Evolutionary conservation across 1,284 basidiomycete species (phyloP).

Genomic region (Ceraceosorus guamensis): DNA sequence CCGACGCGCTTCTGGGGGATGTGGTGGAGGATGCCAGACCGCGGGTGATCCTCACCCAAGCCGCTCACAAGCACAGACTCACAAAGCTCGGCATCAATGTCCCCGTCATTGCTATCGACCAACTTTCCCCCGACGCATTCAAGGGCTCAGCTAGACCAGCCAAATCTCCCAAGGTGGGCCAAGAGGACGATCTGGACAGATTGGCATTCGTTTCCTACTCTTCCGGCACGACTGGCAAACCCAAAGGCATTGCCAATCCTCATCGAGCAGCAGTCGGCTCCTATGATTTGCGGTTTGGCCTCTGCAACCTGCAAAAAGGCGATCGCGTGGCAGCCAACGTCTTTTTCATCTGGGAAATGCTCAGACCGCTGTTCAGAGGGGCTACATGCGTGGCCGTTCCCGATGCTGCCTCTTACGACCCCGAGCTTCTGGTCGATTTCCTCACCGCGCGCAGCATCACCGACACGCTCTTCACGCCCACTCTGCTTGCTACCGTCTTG

Average conservation of each 20-base stretch:
- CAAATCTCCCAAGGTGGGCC: conserved; percentile 2
- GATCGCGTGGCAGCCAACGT: conserved; percentile 48
- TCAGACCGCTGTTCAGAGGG: conserved; percentile 41
- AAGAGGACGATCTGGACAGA: conserved; percentile 34
- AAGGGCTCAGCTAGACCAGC: background rate
- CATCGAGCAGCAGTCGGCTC: conserved; percentile 42
- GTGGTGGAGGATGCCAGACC: conserved; percentile 46
- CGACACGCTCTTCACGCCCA: conserved; percentile 48
- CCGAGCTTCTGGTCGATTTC: conserved; percentile 35
- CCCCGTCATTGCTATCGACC: conserved; percentile 19
- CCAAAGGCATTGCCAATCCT: conserved; percentile 47
- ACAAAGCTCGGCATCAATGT: too few relatives aligned
- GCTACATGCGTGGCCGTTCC: conserved; percentile 44
- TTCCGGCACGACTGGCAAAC: conserved; percentile 45
- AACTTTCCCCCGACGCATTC: background rate
- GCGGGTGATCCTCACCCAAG: conserved; percentile 40
- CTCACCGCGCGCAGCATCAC: conserved; percentile 36
- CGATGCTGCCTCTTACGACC: conserved; percentile 43
- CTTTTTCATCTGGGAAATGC: conserved; percentile 48
- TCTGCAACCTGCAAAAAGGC: conserved; percentile 32
- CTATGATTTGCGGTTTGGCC: conserved; percentile 39
- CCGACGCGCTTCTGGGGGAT: conserved; percentile 33
- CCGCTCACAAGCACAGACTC: conserved; percentile 21
- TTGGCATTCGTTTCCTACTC: conserved; percentile 48
- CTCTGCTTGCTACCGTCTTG: conserved; percentile 41